Conservation (phyloP, 495 filamentous ascomycete species). For the Penicillium nucicola region DNA sequence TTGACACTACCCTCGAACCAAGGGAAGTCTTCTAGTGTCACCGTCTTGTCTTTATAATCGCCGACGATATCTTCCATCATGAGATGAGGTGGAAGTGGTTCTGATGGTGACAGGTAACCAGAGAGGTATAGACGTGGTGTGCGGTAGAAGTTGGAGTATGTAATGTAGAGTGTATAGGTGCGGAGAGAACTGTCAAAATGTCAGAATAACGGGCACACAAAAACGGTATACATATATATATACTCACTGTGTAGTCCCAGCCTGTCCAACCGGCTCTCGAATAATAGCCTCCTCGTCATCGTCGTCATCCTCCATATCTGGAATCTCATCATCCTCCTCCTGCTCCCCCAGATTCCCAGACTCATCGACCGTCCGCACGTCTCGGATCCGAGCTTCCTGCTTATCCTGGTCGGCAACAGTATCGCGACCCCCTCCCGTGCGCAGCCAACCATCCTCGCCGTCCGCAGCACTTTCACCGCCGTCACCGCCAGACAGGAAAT, state of each 20-base stretch:
- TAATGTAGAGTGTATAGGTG: constrained; percentile 97
- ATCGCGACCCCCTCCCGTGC: constrained; percentile 65
- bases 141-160: constrained; percentile 93
- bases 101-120: constrained; percentile 76
- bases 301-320: constrained; percentile 96
- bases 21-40: constrained; percentile 96
- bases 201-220: neutral
- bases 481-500: constrained; percentile 61
- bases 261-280: constrained; percentile 59
- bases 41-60: constrained; percentile 99
- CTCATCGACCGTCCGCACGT: constrained; percentile 85
- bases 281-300: constrained; percentile 99
- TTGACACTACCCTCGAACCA: constrained; percentile 80
- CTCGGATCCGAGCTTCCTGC: constrained; percentile 69
- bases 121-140: constrained; percentile 95
- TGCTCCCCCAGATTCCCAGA: constrained; percentile 69
- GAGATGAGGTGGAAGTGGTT: constrained; percentile 78
- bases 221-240: neutral
- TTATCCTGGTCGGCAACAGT: constrained; percentile 44
- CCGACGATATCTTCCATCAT: constrained; percentile 99
- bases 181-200: constrained; percentile 64
- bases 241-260: constrained; percentile 66
- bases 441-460: constrained; percentile 88
- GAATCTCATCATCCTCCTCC: constrained; percentile 83
- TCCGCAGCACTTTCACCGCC: constrained; percentile 50